A percentile compares a stretch with the other conserved stretches of the same genome.
phyloP scores from a whole-genome alignment of 2,329 filamentous ascomycete genomes.

The Colletotrichum endophyticum region DNA sequence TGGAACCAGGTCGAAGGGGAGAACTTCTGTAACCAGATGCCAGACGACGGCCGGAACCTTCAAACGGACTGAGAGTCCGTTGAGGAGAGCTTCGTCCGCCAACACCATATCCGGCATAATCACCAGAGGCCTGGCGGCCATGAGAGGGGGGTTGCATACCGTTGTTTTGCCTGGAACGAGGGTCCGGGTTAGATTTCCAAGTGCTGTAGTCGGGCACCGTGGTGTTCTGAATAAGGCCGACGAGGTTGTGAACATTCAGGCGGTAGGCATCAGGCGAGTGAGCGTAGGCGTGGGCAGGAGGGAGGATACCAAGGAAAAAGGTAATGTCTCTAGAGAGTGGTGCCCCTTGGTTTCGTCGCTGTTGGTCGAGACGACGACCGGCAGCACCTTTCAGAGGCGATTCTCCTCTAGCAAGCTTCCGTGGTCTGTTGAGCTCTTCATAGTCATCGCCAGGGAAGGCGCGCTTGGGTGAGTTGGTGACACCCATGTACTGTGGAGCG shows the following conservation, averaged over 20 bases:
- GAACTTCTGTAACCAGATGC: constrained; percentile 55
- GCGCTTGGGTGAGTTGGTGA: constrained; percentile 63
- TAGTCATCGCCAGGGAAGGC: constrained; percentile 74
- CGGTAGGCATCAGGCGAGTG: constrained; percentile 73
- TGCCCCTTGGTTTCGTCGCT: constrained; percentile 66
- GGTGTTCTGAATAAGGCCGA: constrained; percentile 73
- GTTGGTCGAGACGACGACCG: constrained; percentile 82
- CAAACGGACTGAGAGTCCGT: constrained; percentile 54
- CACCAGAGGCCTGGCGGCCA: constrained; percentile 45
- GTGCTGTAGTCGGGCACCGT: constrained; percentile 66
- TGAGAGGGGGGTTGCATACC: constrained; percentile 42
- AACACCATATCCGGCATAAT: constrained; percentile 37
- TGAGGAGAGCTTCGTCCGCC: constrained; percentile 14
- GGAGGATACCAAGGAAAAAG: constrained; percentile 74
- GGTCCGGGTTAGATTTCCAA: constrained; percentile 52
- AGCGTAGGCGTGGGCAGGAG: constrained; percentile 74
- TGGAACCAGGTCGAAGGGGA: constrained; percentile 54
- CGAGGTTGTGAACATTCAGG: constrained; percentile 74
- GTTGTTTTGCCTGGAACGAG: constrained; percentile 29
- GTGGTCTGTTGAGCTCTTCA: constrained; percentile 73
- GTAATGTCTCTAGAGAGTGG: constrained; percentile 75
- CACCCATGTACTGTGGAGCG: constrained; percentile 50
- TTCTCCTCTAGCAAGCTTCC: constrained; percentile 87
- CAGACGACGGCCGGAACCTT: constrained; percentile 38
- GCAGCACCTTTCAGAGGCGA: constrained; percentile 93